Conservation (phyloP, 345 rosid species). For the Luvunga scandens region DNA sequence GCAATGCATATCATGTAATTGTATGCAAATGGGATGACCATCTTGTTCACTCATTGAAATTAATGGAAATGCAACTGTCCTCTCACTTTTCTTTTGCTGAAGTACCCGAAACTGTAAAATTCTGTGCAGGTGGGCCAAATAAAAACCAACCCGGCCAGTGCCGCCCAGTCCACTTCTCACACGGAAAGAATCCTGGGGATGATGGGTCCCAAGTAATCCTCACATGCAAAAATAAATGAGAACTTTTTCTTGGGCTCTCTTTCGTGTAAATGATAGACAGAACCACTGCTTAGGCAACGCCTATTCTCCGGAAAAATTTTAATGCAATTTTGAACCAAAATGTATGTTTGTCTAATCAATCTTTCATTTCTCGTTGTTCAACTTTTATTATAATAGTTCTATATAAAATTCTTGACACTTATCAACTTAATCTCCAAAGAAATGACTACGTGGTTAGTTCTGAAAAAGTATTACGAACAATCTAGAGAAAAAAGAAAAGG, state of each 20-base stretch:
- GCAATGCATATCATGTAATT: neutral
- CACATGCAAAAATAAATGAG: conserved; percentile 4
- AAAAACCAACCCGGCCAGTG: too few relatives aligned
- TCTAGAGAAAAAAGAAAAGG: too few relatives aligned
- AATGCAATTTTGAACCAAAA: neutral
- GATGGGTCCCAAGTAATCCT: neutral
- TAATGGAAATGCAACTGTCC: neutral
- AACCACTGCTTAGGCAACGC: neutral
- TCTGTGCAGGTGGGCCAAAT: conserved; percentile 4
- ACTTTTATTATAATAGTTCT: neutral
- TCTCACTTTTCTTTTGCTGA: neutral
- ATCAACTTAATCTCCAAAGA: neutral
- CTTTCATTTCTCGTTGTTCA: neutral
- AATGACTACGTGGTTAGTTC: neutral
- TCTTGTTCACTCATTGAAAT: neutral
- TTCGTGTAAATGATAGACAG: neutral
- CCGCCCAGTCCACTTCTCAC: neutral
- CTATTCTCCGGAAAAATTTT: neutral
- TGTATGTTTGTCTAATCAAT: neutral
- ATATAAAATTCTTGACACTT: neutral
- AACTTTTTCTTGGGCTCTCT: conserved; percentile 1
- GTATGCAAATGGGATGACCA: neutral
- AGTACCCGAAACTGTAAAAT: neutral
- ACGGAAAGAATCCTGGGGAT: conserved; percentile 18
- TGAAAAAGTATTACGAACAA: neutral